Evolutionary conservation across 306 rosid species (phyloP).

Genomic region (Cicer judaicum): DNA sequence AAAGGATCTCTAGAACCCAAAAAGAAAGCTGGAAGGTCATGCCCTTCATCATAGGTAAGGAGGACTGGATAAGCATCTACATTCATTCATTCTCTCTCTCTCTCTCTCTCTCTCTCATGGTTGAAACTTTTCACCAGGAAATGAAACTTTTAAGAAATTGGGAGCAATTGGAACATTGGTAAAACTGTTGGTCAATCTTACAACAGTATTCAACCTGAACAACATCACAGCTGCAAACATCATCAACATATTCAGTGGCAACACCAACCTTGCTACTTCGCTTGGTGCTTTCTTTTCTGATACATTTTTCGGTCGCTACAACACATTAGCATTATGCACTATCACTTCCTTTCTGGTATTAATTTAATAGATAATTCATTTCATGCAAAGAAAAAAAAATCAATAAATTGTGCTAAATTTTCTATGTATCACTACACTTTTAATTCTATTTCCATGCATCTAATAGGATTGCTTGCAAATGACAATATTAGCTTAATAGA

Average conservation of each 20-base stretch:
- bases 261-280: slow-evolving; percentile 77
- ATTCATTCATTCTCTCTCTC: no score
- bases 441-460: no score
- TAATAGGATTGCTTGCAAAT: no score
- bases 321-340: slow-evolving; percentile 67
- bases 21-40: no score
- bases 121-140: slow-evolving; percentile 59
- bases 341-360: slow-evolving; percentile 75
- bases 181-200: slow-evolving; percentile 77
- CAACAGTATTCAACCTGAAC: slow-evolving; percentile 74
- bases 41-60: no score
- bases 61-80: no score
- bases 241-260: slow-evolving; percentile 71
- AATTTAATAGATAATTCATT: neutral
- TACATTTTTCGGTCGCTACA: slow-evolving; percentile 80
- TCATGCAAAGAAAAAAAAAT: no score
- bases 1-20: no score
- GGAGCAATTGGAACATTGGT: slow-evolving; percentile 83
- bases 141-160: slow-evolving; percentile 90
- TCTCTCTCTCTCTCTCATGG: neutral
- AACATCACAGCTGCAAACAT: slow-evolving; percentile 74
- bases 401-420: no score
- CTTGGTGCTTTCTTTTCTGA: slow-evolving; percentile 81
- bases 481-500: no score
- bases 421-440: no score